Conservation (phyloP, 2,329 filamentous ascomycete species). For the Aspergillus costaricaensis region DNA sequence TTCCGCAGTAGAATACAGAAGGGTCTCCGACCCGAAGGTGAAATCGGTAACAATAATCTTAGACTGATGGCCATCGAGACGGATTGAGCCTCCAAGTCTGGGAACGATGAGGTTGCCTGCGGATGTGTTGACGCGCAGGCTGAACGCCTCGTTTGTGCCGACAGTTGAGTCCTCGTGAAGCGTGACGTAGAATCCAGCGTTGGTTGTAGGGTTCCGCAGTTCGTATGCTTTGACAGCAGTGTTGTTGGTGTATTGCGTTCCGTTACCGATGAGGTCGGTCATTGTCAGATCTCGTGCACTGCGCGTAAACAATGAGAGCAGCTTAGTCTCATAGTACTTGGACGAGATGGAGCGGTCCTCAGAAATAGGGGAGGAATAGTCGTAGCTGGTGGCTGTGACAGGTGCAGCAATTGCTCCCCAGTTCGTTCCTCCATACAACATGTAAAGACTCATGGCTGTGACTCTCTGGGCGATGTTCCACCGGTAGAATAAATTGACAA, state of each 20-base stretch:
- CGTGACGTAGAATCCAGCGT: conserved; percentile 61
- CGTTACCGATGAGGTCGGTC: conserved; percentile 54
- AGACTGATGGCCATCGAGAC: conserved; percentile 62
- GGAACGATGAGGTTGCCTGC: conserved; percentile 58
- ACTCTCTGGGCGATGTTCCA: conserved; percentile 63
- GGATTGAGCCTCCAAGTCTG: conserved; percentile 50
- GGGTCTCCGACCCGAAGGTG: conserved; percentile 51
- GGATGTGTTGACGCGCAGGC: conserved; percentile 58
- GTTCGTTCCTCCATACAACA: conserved; percentile 66
- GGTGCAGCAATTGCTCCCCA: conserved; percentile 63
- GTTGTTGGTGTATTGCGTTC: conserved; percentile 56
- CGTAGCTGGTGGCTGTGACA: conserved; percentile 62
- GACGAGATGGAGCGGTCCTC: conserved; percentile 59
- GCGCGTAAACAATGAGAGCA: conserved; percentile 61
- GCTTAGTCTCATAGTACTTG: conserved; percentile 66
- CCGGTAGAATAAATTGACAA: conserved; percentile 65
- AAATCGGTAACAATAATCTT: conserved; percentile 66
- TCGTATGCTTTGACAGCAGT: conserved; percentile 56
- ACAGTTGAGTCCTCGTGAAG: conserved; percentile 58
- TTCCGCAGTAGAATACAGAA: conserved; percentile 60
- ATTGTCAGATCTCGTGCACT: conserved; percentile 59
- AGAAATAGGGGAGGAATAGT: conserved; percentile 64
- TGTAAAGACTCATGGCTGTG: conserved; percentile 63
- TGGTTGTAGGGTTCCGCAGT: conserved; percentile 60
- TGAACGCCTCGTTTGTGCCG: conserved; percentile 55